These are phyloP conservation scores for Ustilago esculenta DNA, from an alignment of 1,284 basidiomycete species.

Conservation along the genomic window DNA sequence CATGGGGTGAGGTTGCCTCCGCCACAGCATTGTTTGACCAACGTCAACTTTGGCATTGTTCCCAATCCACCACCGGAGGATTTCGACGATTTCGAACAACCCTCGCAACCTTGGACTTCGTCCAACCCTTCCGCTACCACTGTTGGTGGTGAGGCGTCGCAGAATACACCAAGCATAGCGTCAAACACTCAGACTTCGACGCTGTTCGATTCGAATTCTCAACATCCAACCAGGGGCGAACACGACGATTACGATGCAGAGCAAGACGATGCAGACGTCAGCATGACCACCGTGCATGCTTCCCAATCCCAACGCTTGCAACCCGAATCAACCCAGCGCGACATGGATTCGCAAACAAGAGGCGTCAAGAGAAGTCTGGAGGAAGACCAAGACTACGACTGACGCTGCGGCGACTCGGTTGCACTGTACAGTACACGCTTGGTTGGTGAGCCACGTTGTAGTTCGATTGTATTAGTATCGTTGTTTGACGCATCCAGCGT, in stretches of 20 bases:
- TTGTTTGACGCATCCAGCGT: no score
- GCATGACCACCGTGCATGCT: conserved; percentile 33
- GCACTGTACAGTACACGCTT: background rate
- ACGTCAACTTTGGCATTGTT: conserved; percentile 90
- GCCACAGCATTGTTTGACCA: conserved; percentile 81
- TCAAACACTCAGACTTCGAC: conserved; percentile 15
- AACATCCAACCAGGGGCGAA: background rate
- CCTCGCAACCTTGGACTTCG: background rate
- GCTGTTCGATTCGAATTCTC: conserved; percentile 15
- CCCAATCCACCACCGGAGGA: conserved; percentile 78
- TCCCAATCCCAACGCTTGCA: conserved; percentile 12
- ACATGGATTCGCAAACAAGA: no score
- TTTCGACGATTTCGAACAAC: conserved; percentile 35
- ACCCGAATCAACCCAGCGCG: no score
- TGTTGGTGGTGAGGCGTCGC: background rate
- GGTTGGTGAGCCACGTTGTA: background rate
- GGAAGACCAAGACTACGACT: conserved; percentile 66
- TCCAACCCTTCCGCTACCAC: background rate
- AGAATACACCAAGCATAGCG: background rate
- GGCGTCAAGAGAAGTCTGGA: conserved; percentile 62
- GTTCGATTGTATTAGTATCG: background rate
- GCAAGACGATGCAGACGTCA: conserved; percentile 21
- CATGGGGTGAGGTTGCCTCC: conserved; percentile 92
- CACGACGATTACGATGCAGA: conserved; percentile 24
- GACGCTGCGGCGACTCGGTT: background rate